Evolutionary conservation across 2,329 filamentous ascomycete genomes (phyloP).

Genomic region (Aphanocladium album): DNA sequence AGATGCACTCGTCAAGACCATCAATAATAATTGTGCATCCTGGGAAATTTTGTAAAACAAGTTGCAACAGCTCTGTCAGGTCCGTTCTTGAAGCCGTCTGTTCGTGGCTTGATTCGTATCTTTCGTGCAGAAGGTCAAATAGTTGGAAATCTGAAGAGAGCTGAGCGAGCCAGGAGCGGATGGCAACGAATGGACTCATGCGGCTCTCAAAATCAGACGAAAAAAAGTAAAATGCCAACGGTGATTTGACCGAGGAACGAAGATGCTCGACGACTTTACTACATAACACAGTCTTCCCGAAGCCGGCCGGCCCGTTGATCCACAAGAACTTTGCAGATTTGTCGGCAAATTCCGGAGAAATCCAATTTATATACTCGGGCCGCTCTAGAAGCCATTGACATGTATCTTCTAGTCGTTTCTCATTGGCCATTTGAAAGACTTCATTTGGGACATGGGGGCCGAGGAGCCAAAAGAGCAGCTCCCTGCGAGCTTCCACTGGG

Average conservation of each 20-base stretch:
- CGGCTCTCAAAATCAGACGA: not conserved
- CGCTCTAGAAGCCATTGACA: not conserved
- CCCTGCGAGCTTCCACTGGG: no score
- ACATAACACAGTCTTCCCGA: not conserved
- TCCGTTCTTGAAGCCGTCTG: not conserved
- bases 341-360: not conserved
- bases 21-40: not conserved
- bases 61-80: not conserved
- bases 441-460: no score
- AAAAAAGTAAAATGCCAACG: not conserved
- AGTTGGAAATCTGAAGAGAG: not conserved
- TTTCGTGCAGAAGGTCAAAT: not conserved
- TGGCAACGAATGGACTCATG: not conserved
- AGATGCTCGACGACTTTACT: not conserved
- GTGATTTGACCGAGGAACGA: not conserved
- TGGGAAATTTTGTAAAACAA: not conserved
- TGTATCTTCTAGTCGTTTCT: not conserved
- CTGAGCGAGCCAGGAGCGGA: not conserved
- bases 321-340: not conserved
- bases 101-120: no score
- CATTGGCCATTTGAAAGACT: no score
- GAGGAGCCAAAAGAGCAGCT: no score
- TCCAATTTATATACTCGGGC: not conserved
- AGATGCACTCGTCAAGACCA: not conserved
- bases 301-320: not conserved